Base-by-base conservation (phyloP, 331 rosid species). In the Erythrophleum ivorense region DNA sequence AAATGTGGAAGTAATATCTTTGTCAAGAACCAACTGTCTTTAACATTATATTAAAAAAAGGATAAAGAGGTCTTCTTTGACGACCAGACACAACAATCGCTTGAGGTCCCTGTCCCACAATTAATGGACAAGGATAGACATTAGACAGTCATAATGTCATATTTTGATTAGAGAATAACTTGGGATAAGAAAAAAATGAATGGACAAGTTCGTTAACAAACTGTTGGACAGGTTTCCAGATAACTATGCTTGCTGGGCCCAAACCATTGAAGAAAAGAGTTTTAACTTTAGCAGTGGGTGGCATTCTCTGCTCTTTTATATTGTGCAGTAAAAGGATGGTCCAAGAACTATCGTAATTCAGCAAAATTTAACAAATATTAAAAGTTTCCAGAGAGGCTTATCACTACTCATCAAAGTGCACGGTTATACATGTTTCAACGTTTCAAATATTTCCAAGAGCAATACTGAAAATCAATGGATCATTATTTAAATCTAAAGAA, bases 61-160 rank as follows among this genome's bases (percentile, higher is more conserved):
- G 6, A 2, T 14, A 3, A 8, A n/a, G 19, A 38, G 40, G 50
- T 60, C 64, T 50, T 50, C 49, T 68, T 79, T 67, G 84, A 79
- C 81, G 24, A 75, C 78, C 89, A 54, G 57, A 53, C 62, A 46
- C 43, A 71, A 59, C 66, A 49, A 74, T 53, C 36, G 31, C 71
- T 36, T 58, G 82, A 71, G 38, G 57, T 40, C 54, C 5, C 6
- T 73, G 76, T 50, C 86, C 85, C 68, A 62, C 5, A 13, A 13
- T 49, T 49, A 49, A 16, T 15, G 58, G n/a, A 16, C 16, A 8
- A 65, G 15, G 3, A 65, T 46, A 31, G 24, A 38, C 29, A 65
- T 43, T 43, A 43, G 48, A 43, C 48, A 43, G 48, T 43, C 48
- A 43, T 43, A 43, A 43, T 43, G 48, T 43, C 7, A 43, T 50